Evolutionary conservation across 139 green algal genomes (phyloP).

Genomic region (Astrephomene gubernaculifera): DNA sequence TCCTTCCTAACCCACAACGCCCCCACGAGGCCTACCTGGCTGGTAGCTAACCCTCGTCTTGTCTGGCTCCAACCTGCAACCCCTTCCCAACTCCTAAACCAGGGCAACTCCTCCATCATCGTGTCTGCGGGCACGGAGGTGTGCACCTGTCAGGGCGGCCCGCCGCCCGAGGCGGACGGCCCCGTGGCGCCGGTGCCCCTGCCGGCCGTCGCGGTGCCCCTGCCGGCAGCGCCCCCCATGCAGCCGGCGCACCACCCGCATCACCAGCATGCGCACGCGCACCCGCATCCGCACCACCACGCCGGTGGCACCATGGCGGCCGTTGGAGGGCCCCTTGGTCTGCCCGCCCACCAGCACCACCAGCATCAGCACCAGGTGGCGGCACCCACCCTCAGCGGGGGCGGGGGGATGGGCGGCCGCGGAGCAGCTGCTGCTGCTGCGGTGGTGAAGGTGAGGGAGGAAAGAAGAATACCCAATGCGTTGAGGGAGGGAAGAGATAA

Average conservation of each 20-base stretch:
- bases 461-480: too few species aligned
- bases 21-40: not conserved
- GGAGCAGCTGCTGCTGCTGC: too few species aligned
- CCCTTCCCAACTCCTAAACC: not conserved
- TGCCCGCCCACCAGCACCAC: too few species aligned
- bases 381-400: not conserved
- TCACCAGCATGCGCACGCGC: too few species aligned
- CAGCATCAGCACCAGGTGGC: not conserved
- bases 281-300: not conserved
- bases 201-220: too few species aligned
- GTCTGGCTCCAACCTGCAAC: not conserved
- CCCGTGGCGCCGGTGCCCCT: not conserved
- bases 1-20: not conserved
- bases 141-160: slow-evolving; percentile 71
- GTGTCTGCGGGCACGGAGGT: slow-evolving; percentile 77
- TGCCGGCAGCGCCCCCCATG: too few species aligned
- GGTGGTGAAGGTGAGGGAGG: too few species aligned
- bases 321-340: too few species aligned
- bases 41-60: not conserved
- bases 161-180: not conserved
- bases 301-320: not conserved
- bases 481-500: too few species aligned
- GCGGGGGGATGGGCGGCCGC: too few species aligned
- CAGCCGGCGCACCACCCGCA: too few species aligned
- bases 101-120: slow-evolving; percentile 73